Evolutionary conservation across 2,329 filamentous ascomycete species (phyloP), one percentile per base, ranked within the genome.

Genomic region (Fusarium subglutinans): DNA sequence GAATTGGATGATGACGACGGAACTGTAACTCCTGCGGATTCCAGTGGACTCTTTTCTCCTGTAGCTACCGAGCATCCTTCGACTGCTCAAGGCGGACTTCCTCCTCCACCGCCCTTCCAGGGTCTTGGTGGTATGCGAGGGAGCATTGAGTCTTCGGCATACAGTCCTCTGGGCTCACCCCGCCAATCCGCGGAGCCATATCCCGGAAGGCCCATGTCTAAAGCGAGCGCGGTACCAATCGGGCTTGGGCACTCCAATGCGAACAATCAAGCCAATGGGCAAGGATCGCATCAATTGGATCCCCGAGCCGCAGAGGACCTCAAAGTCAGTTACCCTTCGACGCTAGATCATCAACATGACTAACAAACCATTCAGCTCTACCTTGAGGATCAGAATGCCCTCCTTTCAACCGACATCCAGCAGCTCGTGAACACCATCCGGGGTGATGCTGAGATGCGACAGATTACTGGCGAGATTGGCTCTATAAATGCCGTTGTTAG

Each of bases 381-480:
- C 79, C 89, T 97, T 41, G 93, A 96, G 79, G 93, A 95, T 79
- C 93, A 96, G 81, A 95, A 93, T 17, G 93, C 93, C 57, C 85
- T 91, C 7, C 87, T 97, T 67, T 92, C 96, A 33, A 90, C 94
- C 74, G 93, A 91, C 50, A 95, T 97, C 73, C 93, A 96, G 82
- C 89, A 91, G n/a, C 88, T 97, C 13, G 93, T 97, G 53, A 88
- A 89, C 61, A 90, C 90, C 37, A 92, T 95, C 70, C 91, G 93
- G 61, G 86, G 87, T 57, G 90, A 93, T 73, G 89, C 89, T 37
- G 84, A 87, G 35, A 88, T 93, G 66, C 85, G 88, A 64, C 87
- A 90, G 66, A 91, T 97, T 69, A 89, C 89, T 33, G 87, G 86
- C n/a, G 89, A 94, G 79, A 92, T 96, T 70, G 86, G 86, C 63